Evolutionary conservation across 2,329 filamentous ascomycete species (phyloP).

Genomic region (Dothiorella sarmentorum): DNA sequence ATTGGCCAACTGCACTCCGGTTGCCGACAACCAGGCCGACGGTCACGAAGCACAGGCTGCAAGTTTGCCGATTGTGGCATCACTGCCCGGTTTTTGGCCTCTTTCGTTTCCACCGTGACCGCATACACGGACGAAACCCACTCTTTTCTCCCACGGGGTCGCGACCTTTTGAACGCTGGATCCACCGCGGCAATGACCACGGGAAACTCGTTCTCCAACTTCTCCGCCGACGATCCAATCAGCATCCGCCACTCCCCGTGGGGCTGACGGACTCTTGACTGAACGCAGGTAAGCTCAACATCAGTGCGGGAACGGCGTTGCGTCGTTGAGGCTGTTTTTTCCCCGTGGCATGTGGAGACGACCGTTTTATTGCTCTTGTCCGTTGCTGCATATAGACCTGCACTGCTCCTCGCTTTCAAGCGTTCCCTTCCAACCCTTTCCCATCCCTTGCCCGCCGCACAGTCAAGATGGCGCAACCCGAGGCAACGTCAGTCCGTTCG

Average conservation of each 20-base stretch:
- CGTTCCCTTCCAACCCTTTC: background rate
- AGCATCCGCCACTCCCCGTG: background rate
- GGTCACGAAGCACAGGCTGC: slow-evolving; percentile 4
- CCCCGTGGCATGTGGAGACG: background rate
- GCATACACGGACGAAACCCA: slow-evolving; percentile 6
- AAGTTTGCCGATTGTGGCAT: background rate
- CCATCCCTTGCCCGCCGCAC: background rate
- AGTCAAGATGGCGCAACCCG: background rate
- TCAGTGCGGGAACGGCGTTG: slow-evolving; percentile 7
- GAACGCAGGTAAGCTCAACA: slow-evolving; percentile 3
- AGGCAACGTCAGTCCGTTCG: background rate
- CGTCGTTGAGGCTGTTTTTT: background rate
- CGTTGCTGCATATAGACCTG: background rate
- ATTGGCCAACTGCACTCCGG: background rate
- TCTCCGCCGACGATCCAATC: background rate
- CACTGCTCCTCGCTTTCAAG: background rate
- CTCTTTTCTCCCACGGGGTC: slow-evolving; percentile 1
- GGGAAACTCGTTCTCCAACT: background rate
- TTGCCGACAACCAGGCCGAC: background rate
- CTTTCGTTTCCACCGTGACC: background rate
- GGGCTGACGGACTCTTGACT: slow-evolving; percentile 6
- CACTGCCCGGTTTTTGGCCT: background rate
- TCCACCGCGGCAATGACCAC: background rate
- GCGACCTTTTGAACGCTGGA: background rate
- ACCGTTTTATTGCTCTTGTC: background rate